Base-by-base conservation (phyloP, 2,329 filamentous ascomycete genomes). In the Penicillium aurantiogriseum region DNA sequence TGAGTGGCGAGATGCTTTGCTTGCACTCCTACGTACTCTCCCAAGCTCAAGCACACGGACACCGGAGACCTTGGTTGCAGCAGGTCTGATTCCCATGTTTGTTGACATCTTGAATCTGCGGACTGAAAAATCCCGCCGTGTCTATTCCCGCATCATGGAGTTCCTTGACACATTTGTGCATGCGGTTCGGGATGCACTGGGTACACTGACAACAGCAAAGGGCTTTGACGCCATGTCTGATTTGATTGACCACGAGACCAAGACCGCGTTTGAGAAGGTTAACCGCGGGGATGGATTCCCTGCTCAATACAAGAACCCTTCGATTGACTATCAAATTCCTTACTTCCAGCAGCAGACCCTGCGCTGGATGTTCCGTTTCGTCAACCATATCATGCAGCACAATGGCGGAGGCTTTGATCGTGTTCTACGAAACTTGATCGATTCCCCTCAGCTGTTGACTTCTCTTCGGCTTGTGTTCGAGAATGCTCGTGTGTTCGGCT, bases 341-440 rank as follows among this genome's bases (percentile, higher is more conserved):
- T 97, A 91, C 72, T 91, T 92, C 71, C 89, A 96, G 65, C 94
- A 97, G 71, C 91, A 96, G 73, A 93, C 91, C 19, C 81, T 99
- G 31, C 92, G 95, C 69, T 95, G 91, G 86, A 81, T 97, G 44
- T 88, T 99, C 74, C 97, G 96, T 74, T 96, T 97, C 70, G 89
- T 96, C 61, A 92, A 96, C 66, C 92, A 97, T 72, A 88, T 97
- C 78, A 96, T 97, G 88, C 79, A 89, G 77, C 74, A 95, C 82
- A 82, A 88, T 79, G 73, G 90, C 54, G 90, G 89, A 57, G 94
- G 92, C 57, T 93, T 92, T 55, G 94, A 97, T 71, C 88, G 94
- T 36, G 80, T 97, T 5, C 80, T 99, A 66, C 86, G 95, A 54
- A 99, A 97, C 69, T 78, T 99, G 58, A 95, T 97, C 47, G 95